phyloP scores from a whole-genome alignment of 176 grass and related monocot genomes.

The Musa beccarii region DNA sequence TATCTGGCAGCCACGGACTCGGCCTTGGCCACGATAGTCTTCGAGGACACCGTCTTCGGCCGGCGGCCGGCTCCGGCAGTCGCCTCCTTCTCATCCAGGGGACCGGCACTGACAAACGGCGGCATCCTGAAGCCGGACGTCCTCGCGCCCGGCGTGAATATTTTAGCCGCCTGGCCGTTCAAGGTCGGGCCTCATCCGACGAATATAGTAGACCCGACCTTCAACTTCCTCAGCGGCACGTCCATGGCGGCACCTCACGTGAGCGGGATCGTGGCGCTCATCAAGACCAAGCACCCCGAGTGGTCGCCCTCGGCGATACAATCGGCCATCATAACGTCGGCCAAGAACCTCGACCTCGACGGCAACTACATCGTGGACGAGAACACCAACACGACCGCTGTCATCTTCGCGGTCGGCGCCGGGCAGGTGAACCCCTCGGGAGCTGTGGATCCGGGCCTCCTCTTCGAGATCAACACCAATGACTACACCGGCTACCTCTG shows the following conservation, averaged over 20 bases:
- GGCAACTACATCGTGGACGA: constrained; percentile 38
- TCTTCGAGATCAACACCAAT: constrained; percentile 30
- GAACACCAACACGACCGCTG: constrained; percentile 10
- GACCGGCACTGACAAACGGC: constrained; percentile 25
- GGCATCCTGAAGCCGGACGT: constrained; percentile 61
- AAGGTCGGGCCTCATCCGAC: constrained; percentile 12
- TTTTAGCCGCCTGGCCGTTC: constrained; percentile 50
- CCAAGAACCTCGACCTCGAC: constrained; percentile 20
- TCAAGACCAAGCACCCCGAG: constrained; percentile 35
- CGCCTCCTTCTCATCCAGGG: constrained; percentile 45
- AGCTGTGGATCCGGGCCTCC: constrained; percentile 44
- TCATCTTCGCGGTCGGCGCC: constrained; percentile 35
- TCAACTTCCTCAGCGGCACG: constrained; percentile 44
- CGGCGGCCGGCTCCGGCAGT: constrained; percentile 36
- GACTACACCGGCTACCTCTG: constrained; percentile 50
- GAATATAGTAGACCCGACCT: neutral
- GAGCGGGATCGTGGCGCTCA: constrained; percentile 36
- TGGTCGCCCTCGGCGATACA: constrained; percentile 50
- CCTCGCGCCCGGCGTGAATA: constrained; percentile 52
- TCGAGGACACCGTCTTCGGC: constrained; percentile 33
- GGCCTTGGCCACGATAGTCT: constrained; percentile 33
- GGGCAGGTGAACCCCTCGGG: constrained; percentile 31
- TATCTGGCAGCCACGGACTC: constrained; percentile 12
- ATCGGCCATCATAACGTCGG: constrained; percentile 64
- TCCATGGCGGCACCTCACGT: constrained; percentile 66